Percentiles rank a stretch among this genome's conserved stretches.
These are phyloP conservation scores for Xanthoceras sorbifolium DNA, from an alignment of 345 rosid species.

Conservation along the genomic window DNA sequence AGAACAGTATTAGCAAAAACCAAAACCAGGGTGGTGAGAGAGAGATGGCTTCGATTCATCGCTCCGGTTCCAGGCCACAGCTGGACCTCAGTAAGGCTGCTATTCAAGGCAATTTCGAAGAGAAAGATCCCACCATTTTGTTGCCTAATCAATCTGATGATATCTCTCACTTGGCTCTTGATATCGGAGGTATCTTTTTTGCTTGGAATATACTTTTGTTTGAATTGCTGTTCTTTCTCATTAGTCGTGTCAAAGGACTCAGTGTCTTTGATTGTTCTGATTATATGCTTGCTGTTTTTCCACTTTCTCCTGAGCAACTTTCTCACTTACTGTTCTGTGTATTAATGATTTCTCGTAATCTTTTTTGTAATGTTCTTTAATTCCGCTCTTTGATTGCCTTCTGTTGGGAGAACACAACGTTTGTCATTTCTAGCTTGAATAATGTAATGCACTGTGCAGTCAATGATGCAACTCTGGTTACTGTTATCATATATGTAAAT, in stretches of 20 bases:
- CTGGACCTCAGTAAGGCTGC: conserved; percentile 97
- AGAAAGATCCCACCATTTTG: conserved; percentile 88
- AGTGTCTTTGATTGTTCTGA: not conserved
- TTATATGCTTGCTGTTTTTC: not conserved
- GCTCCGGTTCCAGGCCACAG: conserved; percentile 95
- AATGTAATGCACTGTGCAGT: not conserved
- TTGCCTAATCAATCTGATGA: conserved; percentile 99
- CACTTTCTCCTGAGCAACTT: not conserved
- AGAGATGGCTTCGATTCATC: conserved; percentile 84
- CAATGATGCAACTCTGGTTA: not conserved
- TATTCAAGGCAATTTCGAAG: conserved; percentile 90
- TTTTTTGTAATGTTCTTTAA: not conserved
- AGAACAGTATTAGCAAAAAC: conserved; percentile 20
- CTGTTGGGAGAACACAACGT: not conserved
- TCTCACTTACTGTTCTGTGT: not conserved
- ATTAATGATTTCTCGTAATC: not conserved
- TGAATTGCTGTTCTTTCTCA: not conserved
- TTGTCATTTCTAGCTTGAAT: not conserved
- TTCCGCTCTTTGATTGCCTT: not conserved
- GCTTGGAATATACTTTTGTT: not conserved
- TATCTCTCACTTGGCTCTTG: conserved; percentile 92
- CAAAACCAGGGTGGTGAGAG: conserved; percentile 42
- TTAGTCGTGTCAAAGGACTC: not conserved
- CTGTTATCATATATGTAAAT: not conserved
- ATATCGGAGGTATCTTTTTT: conserved; percentile 76